Percentiles rank a stretch among this genome's conserved stretches.
phyloP scores from a whole-genome alignment of 371 early-diverging fungal genomes.

The Apophysomyces sp. region DNA sequence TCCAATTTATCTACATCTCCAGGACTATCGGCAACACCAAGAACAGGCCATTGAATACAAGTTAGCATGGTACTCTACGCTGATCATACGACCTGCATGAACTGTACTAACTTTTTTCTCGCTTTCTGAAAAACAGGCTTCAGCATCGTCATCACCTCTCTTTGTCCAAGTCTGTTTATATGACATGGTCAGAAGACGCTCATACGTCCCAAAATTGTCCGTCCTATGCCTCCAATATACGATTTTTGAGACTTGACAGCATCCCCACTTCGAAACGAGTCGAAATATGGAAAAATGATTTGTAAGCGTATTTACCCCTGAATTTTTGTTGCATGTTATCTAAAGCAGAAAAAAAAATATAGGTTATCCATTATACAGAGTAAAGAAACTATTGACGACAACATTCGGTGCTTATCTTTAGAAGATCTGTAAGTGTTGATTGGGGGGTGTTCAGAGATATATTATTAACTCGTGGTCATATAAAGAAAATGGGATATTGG shows the following conservation, averaged over 20 bases:
- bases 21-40: not conserved
- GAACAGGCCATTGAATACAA: not conserved
- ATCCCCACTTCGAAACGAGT: not conserved
- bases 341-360: not conserved
- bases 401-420: not conserved
- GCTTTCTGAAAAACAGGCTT: conserved; percentile 3
- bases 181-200: not conserved
- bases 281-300: conserved; percentile 9
- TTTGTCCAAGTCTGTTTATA: conserved; percentile 1
- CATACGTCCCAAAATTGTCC: not conserved
- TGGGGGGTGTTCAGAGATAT: not conserved
- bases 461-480: not conserved
- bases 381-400: not conserved
- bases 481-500: not conserved
- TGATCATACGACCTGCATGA: not conserved
- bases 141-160: conserved; percentile 17
- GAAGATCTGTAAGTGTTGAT: not conserved
- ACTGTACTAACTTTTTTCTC: no score
- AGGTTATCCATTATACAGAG: not conserved
- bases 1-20: conserved; percentile 13
- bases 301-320: not conserved
- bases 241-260: not conserved
- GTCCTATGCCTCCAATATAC: not conserved
- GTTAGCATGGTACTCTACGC: conserved; percentile 8
- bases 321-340: not conserved